Evolutionary conservation across 2,329 filamentous ascomycete species (phyloP).

Genomic region (Monilinia vaccinii-corymbosi): DNA sequence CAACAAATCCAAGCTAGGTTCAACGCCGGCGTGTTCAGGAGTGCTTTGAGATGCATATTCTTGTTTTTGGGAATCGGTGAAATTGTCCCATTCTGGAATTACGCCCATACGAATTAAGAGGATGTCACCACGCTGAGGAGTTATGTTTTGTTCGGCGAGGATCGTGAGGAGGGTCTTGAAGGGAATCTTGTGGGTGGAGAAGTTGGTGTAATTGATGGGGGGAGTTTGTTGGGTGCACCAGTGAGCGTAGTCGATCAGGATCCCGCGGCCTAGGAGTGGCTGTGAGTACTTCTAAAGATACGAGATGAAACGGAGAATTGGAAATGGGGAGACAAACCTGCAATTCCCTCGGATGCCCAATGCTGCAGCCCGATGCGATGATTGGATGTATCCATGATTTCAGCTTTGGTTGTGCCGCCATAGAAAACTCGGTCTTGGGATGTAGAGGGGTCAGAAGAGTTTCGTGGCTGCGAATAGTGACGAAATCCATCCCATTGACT

Average conservation of each 20-base stretch:
- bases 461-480: slow-evolving; percentile 37
- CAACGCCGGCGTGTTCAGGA: slow-evolving; percentile 1
- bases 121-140: slow-evolving; percentile 31
- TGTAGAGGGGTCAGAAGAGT: slow-evolving; percentile 18
- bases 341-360: slow-evolving; percentile 40
- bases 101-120: slow-evolving; percentile 33
- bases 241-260: slow-evolving; percentile 41
- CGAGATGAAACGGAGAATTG: neutral
- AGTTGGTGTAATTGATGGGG: slow-evolving; percentile 43
- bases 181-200: slow-evolving; percentile 33
- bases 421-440: slow-evolving; percentile 37
- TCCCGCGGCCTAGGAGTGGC: slow-evolving; percentile 34
- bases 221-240: slow-evolving; percentile 47
- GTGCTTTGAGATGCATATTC: neutral
- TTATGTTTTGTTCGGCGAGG: slow-evolving; percentile 28
- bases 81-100: slow-evolving; percentile 27
- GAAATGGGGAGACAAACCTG: slow-evolving; percentile 22
- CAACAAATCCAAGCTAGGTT: neutral
- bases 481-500: slow-evolving; percentile 44
- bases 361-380: slow-evolving; percentile 39
- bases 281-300: neutral
- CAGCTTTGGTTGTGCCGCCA: slow-evolving; percentile 37
- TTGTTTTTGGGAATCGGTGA: slow-evolving; percentile 11
- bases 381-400: slow-evolving; percentile 37
- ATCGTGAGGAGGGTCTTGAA: slow-evolving; percentile 29